Conservation (phyloP, 1,284 basidiomycete species). For the Wallemia mellicola region DNA sequence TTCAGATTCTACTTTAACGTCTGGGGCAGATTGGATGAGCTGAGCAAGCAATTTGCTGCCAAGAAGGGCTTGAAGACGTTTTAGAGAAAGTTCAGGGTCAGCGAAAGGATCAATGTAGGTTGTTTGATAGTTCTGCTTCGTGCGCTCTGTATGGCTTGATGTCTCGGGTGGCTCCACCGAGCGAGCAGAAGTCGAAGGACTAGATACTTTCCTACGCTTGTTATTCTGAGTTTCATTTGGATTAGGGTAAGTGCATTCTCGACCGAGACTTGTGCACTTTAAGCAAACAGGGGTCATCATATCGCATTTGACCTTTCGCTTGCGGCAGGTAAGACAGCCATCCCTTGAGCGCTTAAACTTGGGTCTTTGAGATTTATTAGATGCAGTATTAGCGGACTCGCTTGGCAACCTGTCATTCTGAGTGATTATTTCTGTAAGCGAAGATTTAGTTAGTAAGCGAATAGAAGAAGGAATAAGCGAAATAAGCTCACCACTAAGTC, state of each 20-base stretch:
- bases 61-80: background rate
- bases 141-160: no score
- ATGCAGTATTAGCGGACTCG: background rate
- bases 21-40: background rate
- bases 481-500: background rate
- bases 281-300: background rate
- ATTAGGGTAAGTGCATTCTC: background rate
- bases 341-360: conserved; percentile 1
- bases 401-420: background rate
- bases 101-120: background rate
- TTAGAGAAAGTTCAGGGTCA: background rate
- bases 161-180: background rate
- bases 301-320: conserved; percentile 1
- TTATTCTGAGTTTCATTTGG: background rate
- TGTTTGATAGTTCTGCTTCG: no score
- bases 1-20: background rate
- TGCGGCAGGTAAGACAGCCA: background rate
- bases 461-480: background rate
- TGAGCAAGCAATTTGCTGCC: background rate
- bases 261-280: background rate
- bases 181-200: background rate
- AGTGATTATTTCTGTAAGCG: background rate
- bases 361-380: background rate
- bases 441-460: background rate
- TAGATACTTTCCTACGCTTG: background rate